Conservation (phyloP, 1,284 basidiomycete species). For the Wolfiporia cocos region DNA sequence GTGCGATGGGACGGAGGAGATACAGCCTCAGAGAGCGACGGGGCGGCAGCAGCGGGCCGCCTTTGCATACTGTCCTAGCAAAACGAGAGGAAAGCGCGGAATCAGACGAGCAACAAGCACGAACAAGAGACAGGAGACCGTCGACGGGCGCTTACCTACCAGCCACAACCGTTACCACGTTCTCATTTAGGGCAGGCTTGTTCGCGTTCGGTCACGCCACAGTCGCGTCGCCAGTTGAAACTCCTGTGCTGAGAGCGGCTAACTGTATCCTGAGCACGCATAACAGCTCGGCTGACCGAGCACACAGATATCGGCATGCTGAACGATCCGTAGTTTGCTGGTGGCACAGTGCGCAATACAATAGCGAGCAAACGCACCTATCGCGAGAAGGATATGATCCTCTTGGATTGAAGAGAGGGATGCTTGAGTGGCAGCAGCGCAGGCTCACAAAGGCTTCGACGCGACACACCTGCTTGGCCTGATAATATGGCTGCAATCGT, state of each 20-base stretch:
- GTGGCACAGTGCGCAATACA: too few relatives aligned
- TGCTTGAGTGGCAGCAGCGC: too few relatives aligned
- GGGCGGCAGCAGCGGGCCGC: conserved; percentile 25
- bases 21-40: conserved; percentile 31
- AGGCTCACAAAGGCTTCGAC: too few relatives aligned
- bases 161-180: conserved; percentile 21
- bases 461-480: too few relatives aligned
- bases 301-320: too few relatives aligned
- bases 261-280: too few relatives aligned
- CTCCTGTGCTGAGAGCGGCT: not conserved
- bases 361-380: too few relatives aligned
- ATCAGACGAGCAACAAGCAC: conserved; percentile 23
- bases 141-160: conserved; percentile 15
- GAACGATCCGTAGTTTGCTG: too few relatives aligned
- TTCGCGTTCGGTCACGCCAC: conserved; percentile 16
- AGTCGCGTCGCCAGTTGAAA: conserved; percentile 8
- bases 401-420: too few relatives aligned
- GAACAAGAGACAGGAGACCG: conserved; percentile 24
- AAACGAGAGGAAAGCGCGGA: conserved; percentile 25
- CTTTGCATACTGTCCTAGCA: conserved; percentile 27
- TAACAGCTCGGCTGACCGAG: too few relatives aligned
- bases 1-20: conserved; percentile 28
- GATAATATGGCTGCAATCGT: too few relatives aligned
- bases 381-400: too few relatives aligned
- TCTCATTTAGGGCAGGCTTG: conserved; percentile 25